These are phyloP conservation scores for Cutaneotrichosporon sp. DNA, from an alignment of 1,284 basidiomycete species.

Conservation along the genomic window DNA sequence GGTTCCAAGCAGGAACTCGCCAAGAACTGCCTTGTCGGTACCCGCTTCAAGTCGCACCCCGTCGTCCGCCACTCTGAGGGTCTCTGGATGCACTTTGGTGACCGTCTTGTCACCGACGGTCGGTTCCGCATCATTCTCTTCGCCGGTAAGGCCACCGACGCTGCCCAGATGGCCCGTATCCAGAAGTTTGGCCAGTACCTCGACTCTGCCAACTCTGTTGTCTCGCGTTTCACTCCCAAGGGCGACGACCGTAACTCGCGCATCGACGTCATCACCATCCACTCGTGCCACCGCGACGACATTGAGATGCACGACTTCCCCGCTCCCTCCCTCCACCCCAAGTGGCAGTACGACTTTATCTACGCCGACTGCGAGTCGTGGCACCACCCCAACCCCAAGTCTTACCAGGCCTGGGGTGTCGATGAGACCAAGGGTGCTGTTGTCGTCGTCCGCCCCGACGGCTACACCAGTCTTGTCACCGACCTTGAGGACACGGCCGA, in stretches of 20 bases:
- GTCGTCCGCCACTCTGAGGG: constrained; percentile 65
- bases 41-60: constrained; percentile 52
- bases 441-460: constrained; percentile 48
- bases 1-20: constrained; percentile 20
- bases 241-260: constrained; percentile 35
- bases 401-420: constrained; percentile 48
- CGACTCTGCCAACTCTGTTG: constrained; percentile 32
- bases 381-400: constrained; percentile 43
- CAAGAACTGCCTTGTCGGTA: constrained; percentile 57
- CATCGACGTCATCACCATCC: constrained; percentile 26
- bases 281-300: constrained; percentile 20
- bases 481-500: constrained; percentile 24
- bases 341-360: constrained; percentile 28
- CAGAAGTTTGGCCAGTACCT: constrained; percentile 57
- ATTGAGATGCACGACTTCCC: constrained; percentile 23
- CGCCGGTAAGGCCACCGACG: constrained; percentile 58
- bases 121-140: constrained; percentile 74
- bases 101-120: constrained; percentile 64
- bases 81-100: constrained; percentile 66
- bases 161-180: constrained; percentile 54
- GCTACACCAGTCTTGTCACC: constrained; percentile 29
- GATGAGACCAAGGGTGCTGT: constrained; percentile 41
- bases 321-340: constrained; percentile 21
- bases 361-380: constrained; percentile 42
- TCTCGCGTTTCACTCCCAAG: constrained; percentile 44